Percentiles rank a stretch among this genome's conserved stretches.
phyloP scores from a whole-genome alignment of 2,329 filamentous ascomycete genomes.

The Ceratocystis diversiconidia region DNA sequence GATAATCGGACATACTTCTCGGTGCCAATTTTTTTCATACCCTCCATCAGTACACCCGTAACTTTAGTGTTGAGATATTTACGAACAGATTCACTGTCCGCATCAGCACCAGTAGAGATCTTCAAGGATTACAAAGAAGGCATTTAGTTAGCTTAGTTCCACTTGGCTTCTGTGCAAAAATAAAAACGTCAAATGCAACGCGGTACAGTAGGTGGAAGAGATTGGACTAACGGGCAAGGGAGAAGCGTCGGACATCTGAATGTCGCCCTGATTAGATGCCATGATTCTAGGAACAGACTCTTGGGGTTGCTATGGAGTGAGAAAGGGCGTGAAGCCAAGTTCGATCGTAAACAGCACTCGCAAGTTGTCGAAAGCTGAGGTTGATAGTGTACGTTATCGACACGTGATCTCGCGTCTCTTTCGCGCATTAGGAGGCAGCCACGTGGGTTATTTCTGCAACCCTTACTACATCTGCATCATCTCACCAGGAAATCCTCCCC shows the following conservation, averaged over 20 bases:
- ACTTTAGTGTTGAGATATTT: constrained; percentile 60
- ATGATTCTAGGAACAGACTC: not conserved
- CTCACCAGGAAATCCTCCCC: not conserved
- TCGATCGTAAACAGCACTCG: too few species aligned
- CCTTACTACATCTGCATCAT: not conserved
- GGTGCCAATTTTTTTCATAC: constrained; percentile 58
- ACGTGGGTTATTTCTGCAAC: not conserved
- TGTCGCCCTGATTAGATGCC: constrained; percentile 11
- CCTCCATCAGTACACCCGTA: constrained; percentile 53
- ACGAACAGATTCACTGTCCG: constrained; percentile 52
- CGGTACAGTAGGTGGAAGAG: not conserved
- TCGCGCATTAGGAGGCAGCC: not conserved
- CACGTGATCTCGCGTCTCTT: constrained; percentile 1
- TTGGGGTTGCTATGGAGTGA: not conserved
- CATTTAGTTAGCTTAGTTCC: constrained; percentile 4
- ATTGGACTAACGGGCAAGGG: constrained; percentile 5
- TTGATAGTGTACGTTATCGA: not conserved
- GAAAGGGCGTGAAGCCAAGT: not conserved
- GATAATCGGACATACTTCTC: constrained; percentile 44
- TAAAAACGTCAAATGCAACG: not conserved
- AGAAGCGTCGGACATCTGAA: constrained; percentile 15
- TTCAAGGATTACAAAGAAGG: constrained; percentile 25
- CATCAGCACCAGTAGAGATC: constrained; percentile 33
- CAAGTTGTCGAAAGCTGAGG: too few species aligned
- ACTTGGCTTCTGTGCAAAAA: not conserved